Percentiles rank a stretch among this genome's conserved stretches.
phyloP scores from a whole-genome alignment of 2,329 filamentous ascomycete genomes.

The Stagonosporopsis tanaceti region DNA sequence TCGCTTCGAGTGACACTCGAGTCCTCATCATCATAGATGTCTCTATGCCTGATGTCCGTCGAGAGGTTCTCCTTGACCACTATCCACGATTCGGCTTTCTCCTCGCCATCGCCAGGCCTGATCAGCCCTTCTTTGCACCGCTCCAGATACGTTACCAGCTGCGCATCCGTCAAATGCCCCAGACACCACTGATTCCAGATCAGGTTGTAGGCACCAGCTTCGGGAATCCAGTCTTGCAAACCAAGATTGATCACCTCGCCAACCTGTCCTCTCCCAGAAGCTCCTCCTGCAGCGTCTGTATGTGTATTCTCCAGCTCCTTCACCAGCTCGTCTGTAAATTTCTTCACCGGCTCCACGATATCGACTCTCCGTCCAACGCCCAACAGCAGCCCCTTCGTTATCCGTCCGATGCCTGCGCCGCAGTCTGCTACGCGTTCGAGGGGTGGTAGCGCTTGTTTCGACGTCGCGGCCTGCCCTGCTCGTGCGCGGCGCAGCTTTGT shows the following conservation, averaged over 20 bases:
- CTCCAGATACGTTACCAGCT: constrained; percentile 72
- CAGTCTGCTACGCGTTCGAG: constrained; percentile 63
- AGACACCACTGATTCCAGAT: constrained; percentile 94
- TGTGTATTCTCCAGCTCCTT: constrained; percentile 32
- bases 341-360: constrained; percentile 82
- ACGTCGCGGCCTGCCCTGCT: constrained; percentile 36
- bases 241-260: constrained; percentile 76
- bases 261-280: constrained; percentile 54
- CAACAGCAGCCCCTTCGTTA: constrained; percentile 80
- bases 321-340: constrained; percentile 74
- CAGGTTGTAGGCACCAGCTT: constrained; percentile 69
- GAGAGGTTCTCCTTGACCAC: constrained; percentile 84
- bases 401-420: constrained; percentile 78
- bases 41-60: constrained; percentile 60
- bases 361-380: constrained; percentile 76
- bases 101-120: constrained; percentile 39
- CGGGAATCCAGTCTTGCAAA: constrained; percentile 73
- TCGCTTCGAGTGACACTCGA: constrained; percentile 82
- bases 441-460: constrained; percentile 35
- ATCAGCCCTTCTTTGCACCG: constrained; percentile 64
- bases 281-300: constrained; percentile 33
- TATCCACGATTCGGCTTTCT: constrained; percentile 60
- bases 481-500: constrained; percentile 63
- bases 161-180: constrained; percentile 78
- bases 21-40: constrained; percentile 79